Base-by-base conservation (phyloP, 345 rosid genomes). In the Arabis hirsuta region DNA sequence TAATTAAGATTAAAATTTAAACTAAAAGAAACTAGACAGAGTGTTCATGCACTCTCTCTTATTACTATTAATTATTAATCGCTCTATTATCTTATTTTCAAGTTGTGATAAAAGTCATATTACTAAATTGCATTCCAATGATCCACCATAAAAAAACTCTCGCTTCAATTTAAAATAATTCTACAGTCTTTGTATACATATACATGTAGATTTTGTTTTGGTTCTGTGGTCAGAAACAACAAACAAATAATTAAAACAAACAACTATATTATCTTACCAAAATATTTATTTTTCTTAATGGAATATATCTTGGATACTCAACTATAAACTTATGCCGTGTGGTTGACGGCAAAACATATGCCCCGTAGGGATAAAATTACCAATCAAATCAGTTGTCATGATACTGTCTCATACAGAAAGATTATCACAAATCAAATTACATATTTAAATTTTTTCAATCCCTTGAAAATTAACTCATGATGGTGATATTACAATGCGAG, bases 31-130 rank as follows among this genome's bases (percentile, higher is more conserved):
- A 50, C 39, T 71, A 48, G 50, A 14, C 2, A 52, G 62, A 73
- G 41, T 64, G 44, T 65, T 55, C 71, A 55, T 64, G 65, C 52
- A 55, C 65, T 24, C 43, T 39, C 43, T 43, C 56, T 62, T 13
- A 50, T 36, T 36, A 32, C 32, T 22, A 22, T 47, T 51, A 42
- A 5, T 24, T 45, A 14, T 32, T 53, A 43, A n/a, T 13, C 45
- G 48, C 34, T 22, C 0, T 50, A 45, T 7, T 64, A 34, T 64
- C 22, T 63, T 55, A 48, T 3, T 19, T 27, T 39, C 65, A 73
- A 65, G 72, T 65, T 65, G 71, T 29, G 36, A 24, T 62, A 45
- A n/a, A 24, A 14, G 19, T 54, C 63, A n/a, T 16, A 34, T 62
- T 45, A 63, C 64, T 63, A 63, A 45, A 27, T 39, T 63, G 24